phyloP scores from a whole-genome alignment of 805 yeast genomes.

The Wickerhamomyces rabaulensis region DNA sequence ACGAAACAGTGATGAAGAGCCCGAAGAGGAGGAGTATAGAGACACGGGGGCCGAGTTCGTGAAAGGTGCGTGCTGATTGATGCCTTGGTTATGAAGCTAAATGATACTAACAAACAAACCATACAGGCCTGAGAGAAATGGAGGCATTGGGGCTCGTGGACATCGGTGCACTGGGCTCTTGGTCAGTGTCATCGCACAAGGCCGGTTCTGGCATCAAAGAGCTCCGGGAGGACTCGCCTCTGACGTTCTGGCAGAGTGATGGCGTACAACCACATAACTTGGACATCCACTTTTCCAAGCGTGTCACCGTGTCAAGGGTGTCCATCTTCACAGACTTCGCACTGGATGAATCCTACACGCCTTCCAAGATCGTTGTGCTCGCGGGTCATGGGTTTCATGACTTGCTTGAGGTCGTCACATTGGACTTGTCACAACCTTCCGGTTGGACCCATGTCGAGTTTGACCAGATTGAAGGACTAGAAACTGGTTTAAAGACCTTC shows the following conservation, averaged over 20 bases:
- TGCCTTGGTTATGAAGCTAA: background rate
- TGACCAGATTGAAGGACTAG: constrained; percentile 24
- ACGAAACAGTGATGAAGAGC: constrained; percentile 1
- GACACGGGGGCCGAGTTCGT: constrained; percentile 12
- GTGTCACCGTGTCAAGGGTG: constrained; percentile 62
- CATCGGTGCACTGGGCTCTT: constrained; percentile 73
- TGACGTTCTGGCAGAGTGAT: constrained; percentile 90
- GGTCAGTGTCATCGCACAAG: constrained; percentile 78
- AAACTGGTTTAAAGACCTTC: constrained; percentile 60
- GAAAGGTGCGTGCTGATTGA: constrained; percentile 11
- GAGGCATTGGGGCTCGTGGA: constrained; percentile 62
- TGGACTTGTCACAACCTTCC: constrained; percentile 56
- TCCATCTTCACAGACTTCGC: constrained; percentile 66
- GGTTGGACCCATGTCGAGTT: constrained; percentile 76
- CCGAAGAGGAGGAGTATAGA: constrained; percentile 5
- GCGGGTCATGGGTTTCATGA: constrained; percentile 84
- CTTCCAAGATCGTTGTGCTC: constrained; percentile 54
- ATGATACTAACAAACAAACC: background rate
- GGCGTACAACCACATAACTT: constrained; percentile 85
- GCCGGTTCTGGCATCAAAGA: constrained; percentile 67
- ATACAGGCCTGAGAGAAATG: constrained; percentile 45
- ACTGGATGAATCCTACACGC: constrained; percentile 91
- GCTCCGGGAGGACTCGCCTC: constrained; percentile 67
- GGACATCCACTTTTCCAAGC: constrained; percentile 73
- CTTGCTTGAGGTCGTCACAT: constrained; percentile 56